Evolutionary conservation across 345 rosid genomes (phyloP).

Genomic region (Citrus mangshanensis): DNA sequence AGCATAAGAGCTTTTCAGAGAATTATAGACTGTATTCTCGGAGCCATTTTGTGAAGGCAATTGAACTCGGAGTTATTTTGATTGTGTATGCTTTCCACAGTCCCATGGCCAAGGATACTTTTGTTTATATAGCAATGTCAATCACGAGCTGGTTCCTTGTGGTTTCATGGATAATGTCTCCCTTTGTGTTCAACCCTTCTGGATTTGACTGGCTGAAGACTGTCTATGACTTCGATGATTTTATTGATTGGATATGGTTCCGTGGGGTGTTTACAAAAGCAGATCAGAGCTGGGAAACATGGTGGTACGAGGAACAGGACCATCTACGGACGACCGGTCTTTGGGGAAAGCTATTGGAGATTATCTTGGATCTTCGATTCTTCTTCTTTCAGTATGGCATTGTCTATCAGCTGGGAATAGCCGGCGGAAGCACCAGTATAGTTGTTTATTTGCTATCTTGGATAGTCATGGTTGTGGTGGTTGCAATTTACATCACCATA

Average conservation of each 20-base stretch:
- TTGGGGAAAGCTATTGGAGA: slow-evolving; percentile 70
- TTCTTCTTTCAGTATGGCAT: slow-evolving; percentile 89
- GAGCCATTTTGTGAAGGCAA: slow-evolving; percentile 87
- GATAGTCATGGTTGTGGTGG: slow-evolving; percentile 54
- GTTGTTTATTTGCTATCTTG: slow-evolving; percentile 69
- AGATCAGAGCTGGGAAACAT: slow-evolving; percentile 85
- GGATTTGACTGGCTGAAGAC: slow-evolving; percentile 95
- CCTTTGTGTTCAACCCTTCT: slow-evolving; percentile 83
- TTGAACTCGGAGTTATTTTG: slow-evolving; percentile 81
- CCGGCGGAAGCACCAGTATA: slow-evolving; percentile 32
- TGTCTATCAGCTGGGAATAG: slow-evolving; percentile 65
- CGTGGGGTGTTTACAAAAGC: slow-evolving; percentile 57
- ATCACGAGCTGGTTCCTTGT: slow-evolving; percentile 89
- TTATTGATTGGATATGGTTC: slow-evolving; percentile 75
- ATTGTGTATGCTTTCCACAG: slow-evolving; percentile 71
- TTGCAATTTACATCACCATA: slow-evolving; percentile 50
- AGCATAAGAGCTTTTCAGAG: slow-evolving; percentile 78
- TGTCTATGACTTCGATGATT: slow-evolving; percentile 78
- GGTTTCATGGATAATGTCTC: slow-evolving; percentile 83
- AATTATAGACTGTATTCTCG: slow-evolving; percentile 79
- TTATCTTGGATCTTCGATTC: slow-evolving; percentile 77
- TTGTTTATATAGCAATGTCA: slow-evolving; percentile 69
- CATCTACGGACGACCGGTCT: slow-evolving; percentile 71
- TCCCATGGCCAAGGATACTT: slow-evolving; percentile 46
- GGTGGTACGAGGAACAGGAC: slow-evolving; percentile 93